A percentile compares a stretch with the other conserved stretches of the same genome.
Evolutionary conservation across 2,329 filamentous ascomycete genomes (phyloP).

Genomic region (Paraphaeosphaeria sporulosa): DNA sequence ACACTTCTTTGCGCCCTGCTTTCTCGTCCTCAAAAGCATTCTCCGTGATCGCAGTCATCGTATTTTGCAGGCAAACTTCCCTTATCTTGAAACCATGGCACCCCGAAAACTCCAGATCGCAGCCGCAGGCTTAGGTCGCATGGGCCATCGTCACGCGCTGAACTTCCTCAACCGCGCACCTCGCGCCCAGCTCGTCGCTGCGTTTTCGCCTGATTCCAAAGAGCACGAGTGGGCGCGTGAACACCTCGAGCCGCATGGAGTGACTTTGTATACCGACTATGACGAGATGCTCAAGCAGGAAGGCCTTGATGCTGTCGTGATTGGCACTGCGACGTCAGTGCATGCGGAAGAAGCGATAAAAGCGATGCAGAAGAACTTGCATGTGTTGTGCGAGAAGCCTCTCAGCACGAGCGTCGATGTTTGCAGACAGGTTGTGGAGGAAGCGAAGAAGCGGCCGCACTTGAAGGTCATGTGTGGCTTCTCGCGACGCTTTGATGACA

Average conservation of each 20-base stretch:
- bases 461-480: conserved; percentile 56
- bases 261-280: conserved; percentile 56
- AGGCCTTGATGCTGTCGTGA: conserved; percentile 54
- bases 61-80: not conserved
- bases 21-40: not conserved
- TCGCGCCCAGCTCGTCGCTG: conserved; percentile 59
- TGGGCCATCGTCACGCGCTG: conserved; percentile 60
- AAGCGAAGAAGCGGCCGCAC: conserved; percentile 45
- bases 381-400: conserved; percentile 52
- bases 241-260: conserved; percentile 55
- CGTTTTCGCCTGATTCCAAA: conserved; percentile 55
- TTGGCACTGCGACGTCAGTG: conserved; percentile 44
- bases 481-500: conserved; percentile 55
- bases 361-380: conserved; percentile 45
- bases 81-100: conserved; percentile 17
- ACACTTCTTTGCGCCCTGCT: not conserved
- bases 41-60: not conserved
- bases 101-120: conserved; percentile 47
- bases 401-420: conserved; percentile 43
- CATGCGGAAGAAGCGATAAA: conserved; percentile 46
- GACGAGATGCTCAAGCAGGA: conserved; percentile 55
- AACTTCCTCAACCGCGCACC: conserved; percentile 56
- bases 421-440: conserved; percentile 42
- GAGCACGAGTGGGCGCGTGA: conserved; percentile 57
- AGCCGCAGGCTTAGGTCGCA: conserved; percentile 60